Conservation (phyloP, 2,329 filamentous ascomycete genomes). For the Aspergillus sp. region DNA sequence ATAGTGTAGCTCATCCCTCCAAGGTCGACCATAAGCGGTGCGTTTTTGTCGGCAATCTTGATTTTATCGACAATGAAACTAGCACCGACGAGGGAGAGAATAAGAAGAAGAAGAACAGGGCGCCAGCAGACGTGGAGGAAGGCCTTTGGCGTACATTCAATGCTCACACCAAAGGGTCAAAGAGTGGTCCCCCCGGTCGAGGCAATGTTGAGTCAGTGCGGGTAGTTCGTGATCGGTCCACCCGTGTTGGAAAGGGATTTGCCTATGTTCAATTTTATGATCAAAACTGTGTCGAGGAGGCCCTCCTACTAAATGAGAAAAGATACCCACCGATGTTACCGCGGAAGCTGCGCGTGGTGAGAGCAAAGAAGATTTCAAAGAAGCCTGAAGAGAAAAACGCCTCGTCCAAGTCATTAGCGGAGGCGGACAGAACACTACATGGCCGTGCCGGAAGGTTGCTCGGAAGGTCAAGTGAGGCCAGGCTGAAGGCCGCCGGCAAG, state of each 20-base stretch:
- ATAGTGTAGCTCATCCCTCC: constrained; percentile 84
- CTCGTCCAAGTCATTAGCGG: constrained; percentile 25
- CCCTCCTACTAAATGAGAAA: constrained; percentile 83
- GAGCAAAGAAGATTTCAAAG: constrained; percentile 71
- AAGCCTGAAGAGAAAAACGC: constrained; percentile 27
- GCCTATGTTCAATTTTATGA: constrained; percentile 98
- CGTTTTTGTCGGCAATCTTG: constrained; percentile 93
- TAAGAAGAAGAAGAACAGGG: constrained; percentile 72
- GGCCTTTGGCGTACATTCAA: constrained; percentile 57
- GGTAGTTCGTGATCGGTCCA: constrained; percentile 84
- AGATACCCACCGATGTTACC: constrained; percentile 95
- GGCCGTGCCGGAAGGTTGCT: constrained; percentile 41
- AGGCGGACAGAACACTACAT: constrained; percentile 36
- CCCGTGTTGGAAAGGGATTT: constrained; percentile 92
- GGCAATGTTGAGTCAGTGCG: constrained; percentile 91
- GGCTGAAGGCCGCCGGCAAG: constrained; percentile 31
- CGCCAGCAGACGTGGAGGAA: constrained; percentile 85
- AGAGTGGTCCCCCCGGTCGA: constrained; percentile 47
- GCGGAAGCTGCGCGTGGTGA: constrained; percentile 77
- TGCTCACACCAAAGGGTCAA: constrained; percentile 30
- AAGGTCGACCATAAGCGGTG: constrained; percentile 82
- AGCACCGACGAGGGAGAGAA: constrained; percentile 61
- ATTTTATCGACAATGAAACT: constrained; percentile 91
- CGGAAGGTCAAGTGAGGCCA: constrained; percentile 39
- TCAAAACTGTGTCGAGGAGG: constrained; percentile 84